phyloP scores from a whole-genome alignment of 345 rosid species.

The Camelina laxa region DNA sequence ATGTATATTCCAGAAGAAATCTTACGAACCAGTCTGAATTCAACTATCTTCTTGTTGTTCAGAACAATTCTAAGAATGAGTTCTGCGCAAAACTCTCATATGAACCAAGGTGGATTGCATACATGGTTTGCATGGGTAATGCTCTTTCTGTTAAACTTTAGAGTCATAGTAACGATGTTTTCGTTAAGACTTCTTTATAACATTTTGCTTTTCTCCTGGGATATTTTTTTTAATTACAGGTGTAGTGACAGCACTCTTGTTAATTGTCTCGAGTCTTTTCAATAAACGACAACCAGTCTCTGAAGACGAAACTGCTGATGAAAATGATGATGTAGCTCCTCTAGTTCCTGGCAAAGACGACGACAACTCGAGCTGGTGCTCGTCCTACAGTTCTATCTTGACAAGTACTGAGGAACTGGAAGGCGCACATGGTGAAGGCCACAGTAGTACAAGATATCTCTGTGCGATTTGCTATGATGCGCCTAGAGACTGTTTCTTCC shows the following conservation, averaged over 20 bases:
- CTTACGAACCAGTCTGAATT: slow-evolving; percentile 1
- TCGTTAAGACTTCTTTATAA: slow-evolving; percentile 10
- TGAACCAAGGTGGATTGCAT: slow-evolving; percentile 92
- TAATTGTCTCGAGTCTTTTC: slow-evolving; percentile 60
- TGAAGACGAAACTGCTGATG: slow-evolving; percentile 49
- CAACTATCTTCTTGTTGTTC: slow-evolving; percentile 43
- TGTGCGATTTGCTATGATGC: slow-evolving; percentile 99
- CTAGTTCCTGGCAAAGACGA: slow-evolving; percentile 80
- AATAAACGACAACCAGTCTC: slow-evolving; percentile 56
- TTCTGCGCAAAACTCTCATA: slow-evolving; percentile 80
- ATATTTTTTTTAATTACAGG: slow-evolving; percentile 47
- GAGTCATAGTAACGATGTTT: not conserved
- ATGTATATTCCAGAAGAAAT: slow-evolving; percentile 11
- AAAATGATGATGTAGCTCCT: slow-evolving; percentile 63
- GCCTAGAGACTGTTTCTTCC: slow-evolving; percentile 97
- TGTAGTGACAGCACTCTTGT: slow-evolving; percentile 71
- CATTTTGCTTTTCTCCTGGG: slow-evolving; percentile 16
- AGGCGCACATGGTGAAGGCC: slow-evolving; percentile 65
- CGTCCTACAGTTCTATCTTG: slow-evolving; percentile 83
- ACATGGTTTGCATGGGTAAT: slow-evolving; percentile 82
- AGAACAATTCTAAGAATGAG: slow-evolving; percentile 58
- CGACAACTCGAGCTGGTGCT: slow-evolving; percentile 91
- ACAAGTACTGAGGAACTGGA: slow-evolving; percentile 74
- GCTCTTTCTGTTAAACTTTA: not conserved
- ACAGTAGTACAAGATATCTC: slow-evolving; percentile 76